Conservation (phyloP, 2,329 filamentous ascomycete species). For the Epichloe sylvatica region DNA sequence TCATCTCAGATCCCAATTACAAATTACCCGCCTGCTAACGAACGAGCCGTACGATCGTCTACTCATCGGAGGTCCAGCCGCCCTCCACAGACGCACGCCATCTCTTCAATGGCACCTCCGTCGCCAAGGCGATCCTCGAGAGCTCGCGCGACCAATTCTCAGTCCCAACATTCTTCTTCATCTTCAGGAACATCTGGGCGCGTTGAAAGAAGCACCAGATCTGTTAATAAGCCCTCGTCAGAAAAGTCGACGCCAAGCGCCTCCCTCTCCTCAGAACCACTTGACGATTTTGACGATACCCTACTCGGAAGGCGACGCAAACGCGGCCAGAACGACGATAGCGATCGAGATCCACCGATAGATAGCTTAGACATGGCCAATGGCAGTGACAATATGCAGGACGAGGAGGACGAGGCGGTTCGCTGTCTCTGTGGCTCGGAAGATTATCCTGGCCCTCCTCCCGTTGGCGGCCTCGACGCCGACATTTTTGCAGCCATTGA, state of each 20-base stretch:
- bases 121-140: slow-evolving; percentile 82
- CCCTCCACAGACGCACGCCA: slow-evolving; percentile 13
- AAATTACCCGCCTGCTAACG: background rate
- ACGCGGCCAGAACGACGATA: slow-evolving; percentile 54
- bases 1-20: background rate
- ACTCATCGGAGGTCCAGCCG: slow-evolving; percentile 9
- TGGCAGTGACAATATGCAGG: slow-evolving; percentile 55
- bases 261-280: slow-evolving; percentile 56
- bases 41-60: background rate
- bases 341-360: slow-evolving; percentile 28
- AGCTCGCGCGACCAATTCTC: slow-evolving; percentile 66
- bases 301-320: slow-evolving; percentile 67
- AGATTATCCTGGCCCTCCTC: slow-evolving; percentile 79
- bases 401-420: slow-evolving; percentile 82
- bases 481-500: slow-evolving; percentile 46
- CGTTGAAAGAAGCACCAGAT: slow-evolving; percentile 59
- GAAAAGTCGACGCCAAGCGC: slow-evolving; percentile 63
- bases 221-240: slow-evolving; percentile 57
- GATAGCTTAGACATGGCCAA: slow-evolving; percentile 40
- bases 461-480: slow-evolving; percentile 44
- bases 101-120: slow-evolving; percentile 44
- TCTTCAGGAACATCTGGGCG: slow-evolving; percentile 68
- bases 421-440: slow-evolving; percentile 89
- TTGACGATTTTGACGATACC: slow-evolving; percentile 54
- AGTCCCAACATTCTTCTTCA: slow-evolving; percentile 64